Evolutionary conservation across 2,329 filamentous ascomycete genomes (phyloP).

Genomic region (Arthrobotrys sinensis): DNA sequence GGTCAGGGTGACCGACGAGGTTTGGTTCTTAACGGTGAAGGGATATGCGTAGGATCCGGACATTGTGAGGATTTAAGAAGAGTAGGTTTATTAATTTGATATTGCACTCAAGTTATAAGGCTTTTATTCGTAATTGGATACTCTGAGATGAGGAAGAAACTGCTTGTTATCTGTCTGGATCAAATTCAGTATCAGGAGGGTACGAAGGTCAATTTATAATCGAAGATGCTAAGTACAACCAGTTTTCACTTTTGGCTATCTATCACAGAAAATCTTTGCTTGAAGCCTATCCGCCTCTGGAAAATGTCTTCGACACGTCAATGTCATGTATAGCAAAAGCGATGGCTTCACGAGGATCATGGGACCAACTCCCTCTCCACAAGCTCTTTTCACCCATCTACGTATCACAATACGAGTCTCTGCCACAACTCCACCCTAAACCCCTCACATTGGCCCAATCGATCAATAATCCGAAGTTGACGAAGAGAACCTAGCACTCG

Average conservation of each 20-base stretch:
- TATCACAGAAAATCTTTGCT: no score
- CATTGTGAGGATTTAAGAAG: conserved; percentile 1
- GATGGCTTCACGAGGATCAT: not conserved
- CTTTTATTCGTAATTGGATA: not conserved
- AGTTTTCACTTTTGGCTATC: no score
- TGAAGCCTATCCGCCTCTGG: no score
- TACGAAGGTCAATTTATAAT: not conserved
- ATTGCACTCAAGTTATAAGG: no score
- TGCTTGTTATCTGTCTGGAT: not conserved
- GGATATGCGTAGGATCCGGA: not conserved
- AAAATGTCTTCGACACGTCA: not conserved
- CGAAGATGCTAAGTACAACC: no score
- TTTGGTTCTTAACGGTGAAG: conserved; percentile 3
- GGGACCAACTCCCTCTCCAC: not conserved
- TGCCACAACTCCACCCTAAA: not conserved
- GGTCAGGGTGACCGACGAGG: not conserved
- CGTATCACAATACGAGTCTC: conserved; percentile 22
- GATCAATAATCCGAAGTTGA: not conserved
- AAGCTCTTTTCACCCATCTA: not conserved
- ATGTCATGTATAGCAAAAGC: not conserved
- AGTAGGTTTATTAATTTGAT: not conserved
- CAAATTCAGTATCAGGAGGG: not conserved
- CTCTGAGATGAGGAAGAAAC: not conserved
- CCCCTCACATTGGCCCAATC: not conserved
- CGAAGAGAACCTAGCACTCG: not conserved